Base-by-base conservation (phyloP, 2,329 filamentous ascomycete species). In the Blastomyces emzantsi region DNA sequence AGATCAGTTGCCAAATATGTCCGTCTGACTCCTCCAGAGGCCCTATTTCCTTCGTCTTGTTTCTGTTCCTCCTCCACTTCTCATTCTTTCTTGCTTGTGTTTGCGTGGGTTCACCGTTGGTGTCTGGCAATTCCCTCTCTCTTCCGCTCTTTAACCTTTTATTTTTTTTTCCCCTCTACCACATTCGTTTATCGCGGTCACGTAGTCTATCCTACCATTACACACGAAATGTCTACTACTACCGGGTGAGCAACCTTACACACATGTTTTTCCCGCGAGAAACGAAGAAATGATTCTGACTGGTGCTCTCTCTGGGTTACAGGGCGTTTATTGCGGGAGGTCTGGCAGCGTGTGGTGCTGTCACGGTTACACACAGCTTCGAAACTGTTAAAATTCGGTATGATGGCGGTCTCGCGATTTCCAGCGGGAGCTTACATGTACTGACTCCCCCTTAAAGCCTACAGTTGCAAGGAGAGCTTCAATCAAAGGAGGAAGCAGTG, bases 341-440 rank as follows among this genome's bases (percentile, higher is more conserved):
- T 74, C 90, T 99, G 73, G 94, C 94, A 74, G 94, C 94, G 68
- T 97, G 93, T 79, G 94, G 94, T 73, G 94, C 94, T 68, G 94
- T 99, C 64, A 97, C 93, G 51, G 92, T 95, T 68, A 97, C 94
- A 60, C 94, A 99, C 78, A 92, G 92, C 64, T 97, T 97, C 80
- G 94, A 99, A 79, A 97, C 93, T 15, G 92, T 99, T 75, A 99
- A 99, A 85, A 97, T 97, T 74, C 90, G 92, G 89, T 92, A 81
- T 74, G 82, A 17, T 30, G 49, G 73, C n/a, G 65, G 9, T 36
- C 8, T 36, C 22, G 52, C 33, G 47, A 47, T 22, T 25, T 47
- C 33, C 11, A 30, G 33, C 19, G 36, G 51, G 28, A 45, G n/a
- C 54, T 43, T 17, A 57, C 28, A 43, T 65, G 66, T 51, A 66